phyloP scores from a whole-genome alignment of 805 yeast genomes.

The Lachancea lanzarotensis region DNA sequence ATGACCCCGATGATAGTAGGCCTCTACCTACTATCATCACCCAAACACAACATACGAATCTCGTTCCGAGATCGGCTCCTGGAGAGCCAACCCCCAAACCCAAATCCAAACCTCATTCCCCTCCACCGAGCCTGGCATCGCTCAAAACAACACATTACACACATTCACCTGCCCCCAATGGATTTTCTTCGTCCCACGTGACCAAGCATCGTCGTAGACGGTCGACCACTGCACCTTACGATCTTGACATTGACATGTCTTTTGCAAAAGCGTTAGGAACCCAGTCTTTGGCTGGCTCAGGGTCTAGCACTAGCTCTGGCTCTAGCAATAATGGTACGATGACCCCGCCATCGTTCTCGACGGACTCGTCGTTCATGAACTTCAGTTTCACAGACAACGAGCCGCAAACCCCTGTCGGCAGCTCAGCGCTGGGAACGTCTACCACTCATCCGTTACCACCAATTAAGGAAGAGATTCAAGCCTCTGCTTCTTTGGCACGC shows the following conservation, averaged over 20 bases:
- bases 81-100: slow-evolving; percentile 16
- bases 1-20: slow-evolving; percentile 45
- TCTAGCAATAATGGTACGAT: slow-evolving; percentile 3
- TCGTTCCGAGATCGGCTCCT: slow-evolving; percentile 9
- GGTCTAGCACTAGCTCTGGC: slow-evolving; percentile 12
- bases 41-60: slow-evolving; percentile 16
- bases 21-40: slow-evolving; percentile 30
- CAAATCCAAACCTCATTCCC: not conserved
- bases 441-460: slow-evolving; percentile 8
- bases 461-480: slow-evolving; percentile 10
- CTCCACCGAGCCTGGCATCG: slow-evolving; percentile 4
- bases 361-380: slow-evolving; percentile 9
- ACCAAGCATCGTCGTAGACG: not conserved
- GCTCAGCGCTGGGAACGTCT: not conserved
- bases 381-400: slow-evolving; percentile 9
- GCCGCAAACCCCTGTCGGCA: slow-evolving; percentile 1
- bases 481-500: slow-evolving; percentile 8
- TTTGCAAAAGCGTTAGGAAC: slow-evolving; percentile 27
- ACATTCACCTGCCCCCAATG: slow-evolving; percentile 2
- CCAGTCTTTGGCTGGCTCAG: slow-evolving; percentile 7
- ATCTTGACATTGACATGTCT: slow-evolving; percentile 32
- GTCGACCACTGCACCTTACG: slow-evolving; percentile 12
- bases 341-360: slow-evolving; percentile 8
- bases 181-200: not conserved
- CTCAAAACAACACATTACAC: slow-evolving; percentile 5